phyloP scores from a whole-genome alignment of 2,329 filamentous ascomycete species.

The Mariannaea elegans region DNA sequence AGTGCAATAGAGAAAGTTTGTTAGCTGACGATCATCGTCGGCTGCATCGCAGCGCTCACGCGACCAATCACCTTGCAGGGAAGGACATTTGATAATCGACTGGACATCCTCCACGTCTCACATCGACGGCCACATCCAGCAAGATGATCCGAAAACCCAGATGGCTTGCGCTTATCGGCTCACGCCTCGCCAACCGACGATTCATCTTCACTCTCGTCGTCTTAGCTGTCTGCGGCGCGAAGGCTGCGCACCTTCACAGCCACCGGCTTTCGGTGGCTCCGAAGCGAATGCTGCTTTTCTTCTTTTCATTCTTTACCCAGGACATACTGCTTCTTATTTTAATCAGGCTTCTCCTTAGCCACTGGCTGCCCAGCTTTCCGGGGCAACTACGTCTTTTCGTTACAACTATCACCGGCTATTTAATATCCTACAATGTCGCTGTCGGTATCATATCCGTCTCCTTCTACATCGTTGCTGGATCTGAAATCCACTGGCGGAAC shows the following conservation, averaged over 20 bases:
- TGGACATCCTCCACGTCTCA: background rate
- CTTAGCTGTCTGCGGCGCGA: slow-evolving; percentile 43
- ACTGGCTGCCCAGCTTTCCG: slow-evolving; percentile 31
- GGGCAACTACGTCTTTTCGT: slow-evolving; percentile 25
- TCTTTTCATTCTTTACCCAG: slow-evolving; percentile 48
- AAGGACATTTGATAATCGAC: background rate
- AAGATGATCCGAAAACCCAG: slow-evolving; percentile 19
- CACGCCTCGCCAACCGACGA: slow-evolving; percentile 41
- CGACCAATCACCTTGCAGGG: background rate
- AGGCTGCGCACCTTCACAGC: slow-evolving; percentile 45
- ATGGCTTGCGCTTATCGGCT: slow-evolving; percentile 25
- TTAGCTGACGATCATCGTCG: background rate
- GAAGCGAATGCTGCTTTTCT: slow-evolving; percentile 42
- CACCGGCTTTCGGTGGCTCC: slow-evolving; percentile 43
- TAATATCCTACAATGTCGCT: slow-evolving; percentile 34
- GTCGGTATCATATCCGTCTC: slow-evolving; percentile 41
- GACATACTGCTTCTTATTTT: slow-evolving; percentile 44
- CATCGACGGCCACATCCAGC: slow-evolving; percentile 9
- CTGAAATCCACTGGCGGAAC: slow-evolving; percentile 49
- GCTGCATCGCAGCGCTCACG: slow-evolving; percentile 2
- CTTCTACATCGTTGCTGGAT: slow-evolving; percentile 46
- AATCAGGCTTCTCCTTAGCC: slow-evolving; percentile 44
- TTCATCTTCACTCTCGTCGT: slow-evolving; percentile 45
- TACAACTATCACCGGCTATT: slow-evolving; percentile 21
- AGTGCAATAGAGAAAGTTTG: slow-evolving; percentile 19